A percentile compares a stretch with the other conserved stretches of the same genome.
phyloP scores from a whole-genome alignment of 2,329 filamentous ascomycete genomes.

The Aspergillus chevalieri region DNA sequence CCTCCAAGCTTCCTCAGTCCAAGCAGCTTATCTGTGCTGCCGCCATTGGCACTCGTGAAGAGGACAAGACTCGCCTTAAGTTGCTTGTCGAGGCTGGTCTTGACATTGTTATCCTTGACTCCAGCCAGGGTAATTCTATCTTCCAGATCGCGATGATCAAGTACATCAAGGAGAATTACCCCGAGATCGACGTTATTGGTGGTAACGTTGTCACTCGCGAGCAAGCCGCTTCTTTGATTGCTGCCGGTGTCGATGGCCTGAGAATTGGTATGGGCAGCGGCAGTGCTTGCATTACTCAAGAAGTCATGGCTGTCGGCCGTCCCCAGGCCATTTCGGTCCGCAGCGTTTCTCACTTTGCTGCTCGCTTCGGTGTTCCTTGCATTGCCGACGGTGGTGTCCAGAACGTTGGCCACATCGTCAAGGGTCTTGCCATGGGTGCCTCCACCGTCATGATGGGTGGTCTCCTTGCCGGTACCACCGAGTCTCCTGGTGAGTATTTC shows the following conservation, averaged over 20 bases:
- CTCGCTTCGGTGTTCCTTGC: conserved; percentile 90
- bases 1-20: conserved; percentile 91
- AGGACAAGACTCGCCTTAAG: conserved; percentile 80
- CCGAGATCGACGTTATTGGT: conserved; percentile 85
- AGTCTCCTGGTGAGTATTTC: conserved; percentile 94
- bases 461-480: conserved; percentile 90
- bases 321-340: conserved; percentile 92
- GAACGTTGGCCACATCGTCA: conserved; percentile 98
- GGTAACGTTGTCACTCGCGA: conserved; percentile 98
- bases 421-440: conserved; percentile 89
- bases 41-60: conserved; percentile 87
- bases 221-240: conserved; percentile 87
- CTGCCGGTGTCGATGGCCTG: conserved; percentile 89
- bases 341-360: conserved; percentile 82
- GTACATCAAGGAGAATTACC: conserved; percentile 84
- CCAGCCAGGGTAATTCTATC: conserved; percentile 95
- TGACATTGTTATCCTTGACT: conserved; percentile 92
- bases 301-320: conserved; percentile 98
- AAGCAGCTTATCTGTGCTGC: conserved; percentile 97
- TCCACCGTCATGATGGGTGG: conserved; percentile 99
- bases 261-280: conserved; percentile 99
- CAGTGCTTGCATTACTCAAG: conserved; percentile 96
- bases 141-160: conserved; percentile 99
- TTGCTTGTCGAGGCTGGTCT: conserved; percentile 90
- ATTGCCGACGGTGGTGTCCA: conserved; percentile 97